Evolutionary conservation across 108 stramenopile genomes (phyloP).

Genomic region (Schizochytrium sp.): DNA sequence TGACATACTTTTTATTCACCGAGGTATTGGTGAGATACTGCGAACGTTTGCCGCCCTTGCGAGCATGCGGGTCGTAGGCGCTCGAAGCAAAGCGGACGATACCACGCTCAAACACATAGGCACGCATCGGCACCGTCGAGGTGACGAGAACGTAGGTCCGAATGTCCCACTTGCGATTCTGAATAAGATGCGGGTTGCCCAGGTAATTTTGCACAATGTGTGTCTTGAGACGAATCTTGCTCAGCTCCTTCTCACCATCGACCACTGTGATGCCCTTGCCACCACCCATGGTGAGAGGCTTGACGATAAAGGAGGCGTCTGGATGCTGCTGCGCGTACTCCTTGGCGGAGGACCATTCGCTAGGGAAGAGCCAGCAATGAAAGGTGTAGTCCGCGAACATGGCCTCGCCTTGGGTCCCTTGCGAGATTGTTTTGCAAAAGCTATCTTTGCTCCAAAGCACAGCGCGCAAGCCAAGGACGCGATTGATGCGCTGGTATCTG

Average conservation of each 20-base stretch:
- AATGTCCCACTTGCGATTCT: slow-evolving; percentile 11
- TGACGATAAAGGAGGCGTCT: not conserved
- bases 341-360: not conserved
- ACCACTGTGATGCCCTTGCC: slow-evolving; percentile 9
- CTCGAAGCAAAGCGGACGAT: not conserved
- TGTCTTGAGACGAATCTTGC: not conserved
- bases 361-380: slow-evolving; percentile 14
- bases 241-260: not conserved
- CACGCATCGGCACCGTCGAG: not conserved
- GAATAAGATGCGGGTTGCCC: not conserved
- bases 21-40: slow-evolving; percentile 12
- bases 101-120: not conserved
- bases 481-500: not conserved
- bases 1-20: slow-evolving; percentile 1
- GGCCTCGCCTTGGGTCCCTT: not conserved
- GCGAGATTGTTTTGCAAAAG: slow-evolving; percentile 2
- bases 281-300: slow-evolving; percentile 15
- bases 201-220: slow-evolving; percentile 12
- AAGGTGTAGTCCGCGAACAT: slow-evolving; percentile 17
- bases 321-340: slow-evolving; percentile 3
- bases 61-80: not conserved
- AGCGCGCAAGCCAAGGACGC: not conserved
- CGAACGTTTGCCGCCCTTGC: not conserved
- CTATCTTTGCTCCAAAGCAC: slow-evolving; percentile 14
- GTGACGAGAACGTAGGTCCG: slow-evolving; percentile 13